Base-by-base conservation (phyloP, 306 rosid species). In the Begonia masoniana region DNA sequence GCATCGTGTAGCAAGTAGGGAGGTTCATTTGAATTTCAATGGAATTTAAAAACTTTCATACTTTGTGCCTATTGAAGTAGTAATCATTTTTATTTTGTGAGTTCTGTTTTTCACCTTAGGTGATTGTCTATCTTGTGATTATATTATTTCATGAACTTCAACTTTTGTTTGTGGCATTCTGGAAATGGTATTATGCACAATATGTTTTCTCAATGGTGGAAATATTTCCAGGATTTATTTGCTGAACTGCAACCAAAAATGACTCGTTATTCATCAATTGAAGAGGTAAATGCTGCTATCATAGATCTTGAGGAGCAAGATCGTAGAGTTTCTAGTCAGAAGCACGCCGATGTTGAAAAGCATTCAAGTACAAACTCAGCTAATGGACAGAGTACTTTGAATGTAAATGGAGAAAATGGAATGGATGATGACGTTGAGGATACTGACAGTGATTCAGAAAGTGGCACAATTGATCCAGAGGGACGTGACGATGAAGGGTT, bases 231-330 rank as follows among this genome's bases (percentile, higher is more conserved):
- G 99, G 96, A 92, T 72, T 73, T 92, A 60, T 86, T 83, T 92
- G 99, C 87, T 0, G 96, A 92, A 51, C 52, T 92, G 74, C 96
- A 95, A 51, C 83, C 96, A 69, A 92, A 74, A 62, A 83, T 92
- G 96, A 77, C 80, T 59, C 82, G 99, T 52, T 83, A 86, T 68
- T 56, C 78, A 43, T 77, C 88, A 48, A 55, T 87, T 50, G 96
- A 92, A 61, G 99, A 92, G 68, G 86, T 79, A 47, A 92, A 72
- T 79, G 78, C 87, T 19, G 96, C 96, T 72, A 71, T 92, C 13
- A 69, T 74, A 64, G 99, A 92, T 62, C 84, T 86, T 10, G 99
- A 86, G 65, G 96, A 92, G 63, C 86, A 75, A 55, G 97, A 91
- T 48, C 78, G 55, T 51, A 55, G 64, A 41, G 70, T 72, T 65